A percentile compares a stretch with the other conserved stretches of the same genome.
phyloP scores from a whole-genome alignment of 73 alveolate genomes.

The Durusdinium trenchii region DNA sequence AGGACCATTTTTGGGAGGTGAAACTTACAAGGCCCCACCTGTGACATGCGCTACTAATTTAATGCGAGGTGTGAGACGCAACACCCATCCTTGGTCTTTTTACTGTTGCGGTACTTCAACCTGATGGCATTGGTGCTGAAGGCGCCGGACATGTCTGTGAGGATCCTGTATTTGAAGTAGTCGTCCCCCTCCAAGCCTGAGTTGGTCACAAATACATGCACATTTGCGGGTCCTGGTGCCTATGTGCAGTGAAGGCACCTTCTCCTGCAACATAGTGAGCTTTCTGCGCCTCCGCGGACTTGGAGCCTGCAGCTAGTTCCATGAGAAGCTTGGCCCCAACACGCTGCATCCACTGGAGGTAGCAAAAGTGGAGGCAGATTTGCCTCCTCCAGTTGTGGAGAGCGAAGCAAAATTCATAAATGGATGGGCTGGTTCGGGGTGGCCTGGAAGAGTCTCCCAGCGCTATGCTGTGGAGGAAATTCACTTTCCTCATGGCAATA shows the following conservation, averaged over 20 bases:
- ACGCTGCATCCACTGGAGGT: background rate
- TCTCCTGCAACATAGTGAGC: background rate
- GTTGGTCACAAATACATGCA: background rate
- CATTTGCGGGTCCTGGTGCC: background rate
- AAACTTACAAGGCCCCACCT: background rate
- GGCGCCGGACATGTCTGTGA: background rate
- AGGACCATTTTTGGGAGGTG: too few relatives aligned
- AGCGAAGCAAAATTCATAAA: background rate
- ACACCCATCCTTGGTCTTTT: background rate
- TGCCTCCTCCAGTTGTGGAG: conserved; percentile 6
- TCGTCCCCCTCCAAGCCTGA: background rate
- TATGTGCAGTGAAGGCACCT: background rate
- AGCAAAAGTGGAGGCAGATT: background rate
- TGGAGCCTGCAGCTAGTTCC: background rate
- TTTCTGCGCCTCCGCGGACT: background rate
- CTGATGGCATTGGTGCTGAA: background rate
- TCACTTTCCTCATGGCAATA: background rate
- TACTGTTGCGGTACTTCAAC: background rate
- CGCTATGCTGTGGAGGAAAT: background rate
- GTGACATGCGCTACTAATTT: too few relatives aligned
- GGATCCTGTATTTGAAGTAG: background rate
- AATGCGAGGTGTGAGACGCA: background rate
- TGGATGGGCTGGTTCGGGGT: background rate
- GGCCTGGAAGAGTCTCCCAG: background rate
- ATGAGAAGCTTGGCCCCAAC: background rate